Evolutionary conservation across 768 basidiomycete genomes (phyloP).

Genomic region (Pulveroboletus sp.): DNA sequence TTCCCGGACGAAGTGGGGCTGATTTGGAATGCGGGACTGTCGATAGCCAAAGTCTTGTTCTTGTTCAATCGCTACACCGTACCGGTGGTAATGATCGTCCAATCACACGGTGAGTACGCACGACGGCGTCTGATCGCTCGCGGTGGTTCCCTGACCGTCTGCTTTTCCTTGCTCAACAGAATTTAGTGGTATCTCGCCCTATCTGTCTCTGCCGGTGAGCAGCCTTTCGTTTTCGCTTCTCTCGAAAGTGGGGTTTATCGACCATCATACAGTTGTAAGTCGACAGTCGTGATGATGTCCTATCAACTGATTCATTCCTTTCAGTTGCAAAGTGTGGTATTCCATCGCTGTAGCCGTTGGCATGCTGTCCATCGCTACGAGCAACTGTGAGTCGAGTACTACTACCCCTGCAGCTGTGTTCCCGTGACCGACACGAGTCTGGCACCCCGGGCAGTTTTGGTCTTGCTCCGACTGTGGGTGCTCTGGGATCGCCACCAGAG

Average conservation of each 20-base stretch:
- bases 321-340: slow-evolving; percentile 27
- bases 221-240: neutral
- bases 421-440: slow-evolving; percentile 4
- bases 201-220: slow-evolving; percentile 18
- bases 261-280: slow-evolving; percentile 18
- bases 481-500: slow-evolving; percentile 30
- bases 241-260: neutral
- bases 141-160: neutral
- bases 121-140: neutral
- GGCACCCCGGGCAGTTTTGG: slow-evolving; percentile 29
- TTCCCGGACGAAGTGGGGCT: slow-evolving; percentile 31
- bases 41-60: slow-evolving; percentile 32
- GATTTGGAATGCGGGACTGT: slow-evolving; percentile 29
- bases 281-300: neutral
- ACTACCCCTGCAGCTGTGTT: neutral
- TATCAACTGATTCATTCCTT: slow-evolving; percentile 1
- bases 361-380: slow-evolving; percentile 32
- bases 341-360: slow-evolving; percentile 27
- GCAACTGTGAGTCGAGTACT: slow-evolving; percentile 32
- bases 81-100: slow-evolving; percentile 28
- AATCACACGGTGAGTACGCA: slow-evolving; percentile 29
- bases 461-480: slow-evolving; percentile 39
- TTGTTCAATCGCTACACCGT: slow-evolving; percentile 34
- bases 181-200: slow-evolving; percentile 15
- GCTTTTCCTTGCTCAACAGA: slow-evolving; percentile 9